Evolutionary conservation across 23 red algal genomes (phyloP), one percentile per base, ranked within the genome.

Genomic region (Cyanidiococcus yangmingshanensis): DNA sequence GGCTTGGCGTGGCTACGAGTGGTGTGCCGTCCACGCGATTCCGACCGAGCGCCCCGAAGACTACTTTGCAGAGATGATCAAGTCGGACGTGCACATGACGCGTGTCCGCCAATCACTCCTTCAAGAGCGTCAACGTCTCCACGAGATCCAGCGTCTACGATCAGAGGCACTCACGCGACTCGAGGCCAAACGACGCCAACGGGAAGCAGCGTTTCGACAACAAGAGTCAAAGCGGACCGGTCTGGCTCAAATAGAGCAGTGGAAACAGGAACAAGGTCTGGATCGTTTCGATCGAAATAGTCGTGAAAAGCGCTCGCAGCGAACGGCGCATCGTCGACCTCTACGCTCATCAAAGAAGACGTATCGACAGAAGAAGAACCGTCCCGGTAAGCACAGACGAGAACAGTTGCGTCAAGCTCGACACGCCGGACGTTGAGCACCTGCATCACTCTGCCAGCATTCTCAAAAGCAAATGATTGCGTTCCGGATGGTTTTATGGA

Each of bases 41-140:
- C 63, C 12, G 27, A 25, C 21, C 7, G 63, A 32, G 40, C 82
- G 92, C 18, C 92, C 92, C 3, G 84, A 31, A 1, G 92, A 96
- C 77, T 96, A 96, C 57, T 90, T 96, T 87, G 92, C 92, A 7
- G 76, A 96, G 39, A 96, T 96, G 92, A 79, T 96, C 32, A 96
- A 96, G 82, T 67, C 80, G 1, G 92, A 96, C 75, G 41, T 40
- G 16, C 92, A 96, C 27, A 96, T 96, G 92, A 57, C 21, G 1
- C 89, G 90, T 68, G 82, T 96, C 40, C 84, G 86, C 76, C 57
- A 45, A 37, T 35, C 58, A 68, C 39, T 96, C 18, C 21, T 83
- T n/a, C 41, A 76, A 17, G 82, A 90, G 59, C 82, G 89, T 50
- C 77, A 84, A 33, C 74, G 54, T 32, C 87, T 96, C 80, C 78